These are phyloP conservation scores for Rhodofomes roseus DNA, from an alignment of 1,284 basidiomycete genomes.

Conservation along the genomic window DNA sequence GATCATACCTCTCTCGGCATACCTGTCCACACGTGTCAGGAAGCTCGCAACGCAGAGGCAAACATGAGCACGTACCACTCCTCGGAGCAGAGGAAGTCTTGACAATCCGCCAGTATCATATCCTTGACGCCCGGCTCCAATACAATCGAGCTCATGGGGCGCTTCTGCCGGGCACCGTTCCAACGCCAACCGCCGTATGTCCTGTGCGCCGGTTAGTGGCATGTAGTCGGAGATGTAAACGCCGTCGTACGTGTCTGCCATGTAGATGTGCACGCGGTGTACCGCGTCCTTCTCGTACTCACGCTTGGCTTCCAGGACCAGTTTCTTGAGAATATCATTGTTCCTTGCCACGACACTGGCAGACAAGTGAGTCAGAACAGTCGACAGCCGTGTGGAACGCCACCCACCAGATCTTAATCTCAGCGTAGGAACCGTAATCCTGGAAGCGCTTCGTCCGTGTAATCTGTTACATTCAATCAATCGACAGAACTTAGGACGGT, in stretches of 20 bases:
- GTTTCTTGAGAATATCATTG: slow-evolving; percentile 79
- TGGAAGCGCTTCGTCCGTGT: slow-evolving; percentile 71
- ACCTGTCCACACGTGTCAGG: slow-evolving; percentile 42
- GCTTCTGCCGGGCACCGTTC: slow-evolving; percentile 82
- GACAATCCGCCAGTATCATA: slow-evolving; percentile 81
- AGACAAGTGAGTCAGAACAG: slow-evolving; percentile 7
- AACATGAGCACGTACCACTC: slow-evolving; percentile 58
- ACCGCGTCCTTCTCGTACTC: slow-evolving; percentile 87
- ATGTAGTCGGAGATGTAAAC: slow-evolving; percentile 7
- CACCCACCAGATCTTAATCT: slow-evolving; percentile 73
- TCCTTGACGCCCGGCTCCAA: slow-evolving; percentile 83
- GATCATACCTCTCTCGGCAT: slow-evolving; percentile 70
- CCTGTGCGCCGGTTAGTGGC: slow-evolving; percentile 29
- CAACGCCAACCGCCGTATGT: slow-evolving; percentile 77
- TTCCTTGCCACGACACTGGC: slow-evolving; percentile 77
- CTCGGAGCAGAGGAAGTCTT: slow-evolving; percentile 78
- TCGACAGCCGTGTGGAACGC: slow-evolving; percentile 16
- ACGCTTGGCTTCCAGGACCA: slow-evolving; percentile 79
- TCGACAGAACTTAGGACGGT: slow-evolving; percentile 12
- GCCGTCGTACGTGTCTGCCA: slow-evolving; percentile 74
- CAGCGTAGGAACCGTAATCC: slow-evolving; percentile 64
- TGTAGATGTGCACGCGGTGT: slow-evolving; percentile 81
- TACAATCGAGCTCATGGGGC: slow-evolving; percentile 84
- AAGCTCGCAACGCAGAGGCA: background rate
- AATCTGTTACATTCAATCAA: slow-evolving; percentile 45